These are phyloP conservation scores for Galeopsis tetrahit DNA, from an alignment of 257 asterid species.

Conservation along the genomic window DNA sequence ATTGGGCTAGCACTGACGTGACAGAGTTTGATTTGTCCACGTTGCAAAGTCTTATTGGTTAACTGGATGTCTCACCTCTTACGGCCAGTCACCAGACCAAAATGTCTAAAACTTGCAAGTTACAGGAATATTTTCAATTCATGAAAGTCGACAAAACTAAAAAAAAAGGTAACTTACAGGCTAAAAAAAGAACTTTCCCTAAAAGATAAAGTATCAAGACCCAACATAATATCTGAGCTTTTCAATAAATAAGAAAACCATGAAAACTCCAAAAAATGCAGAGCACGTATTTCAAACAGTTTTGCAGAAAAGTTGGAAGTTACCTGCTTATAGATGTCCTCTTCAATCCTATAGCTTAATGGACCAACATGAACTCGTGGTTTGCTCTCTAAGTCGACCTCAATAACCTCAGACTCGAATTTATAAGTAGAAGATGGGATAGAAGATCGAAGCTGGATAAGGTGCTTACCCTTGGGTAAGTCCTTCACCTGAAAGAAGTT, in stretches of 20 bases:
- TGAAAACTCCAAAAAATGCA: neutral
- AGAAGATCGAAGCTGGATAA: constrained; percentile 76
- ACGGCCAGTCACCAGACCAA: too few species aligned
- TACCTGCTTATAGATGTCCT: constrained; percentile 86
- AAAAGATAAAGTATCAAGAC: neutral
- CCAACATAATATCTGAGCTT: neutral
- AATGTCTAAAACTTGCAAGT: too few species aligned
- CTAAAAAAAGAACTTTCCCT: too few species aligned
- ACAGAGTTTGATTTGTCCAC: too few species aligned
- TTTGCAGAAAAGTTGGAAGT: constrained; percentile 1
- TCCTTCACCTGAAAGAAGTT: constrained; percentile 95
- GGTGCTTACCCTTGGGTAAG: constrained; percentile 86
- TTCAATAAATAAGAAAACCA: neutral
- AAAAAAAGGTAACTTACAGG: too few species aligned
- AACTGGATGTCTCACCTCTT: too few species aligned
- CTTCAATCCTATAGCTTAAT: constrained; percentile 59
- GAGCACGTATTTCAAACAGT: constrained; percentile 15
- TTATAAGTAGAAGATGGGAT: constrained; percentile 55
- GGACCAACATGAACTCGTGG: constrained; percentile 83
- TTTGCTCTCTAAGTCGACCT: constrained; percentile 75
- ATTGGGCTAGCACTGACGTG: too few species aligned
- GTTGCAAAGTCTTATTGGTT: too few species aligned
- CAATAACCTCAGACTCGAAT: constrained; percentile 77
- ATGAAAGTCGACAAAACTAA: too few species aligned
- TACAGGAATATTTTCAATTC: too few species aligned